phyloP scores from a whole-genome alignment of 495 filamentous ascomycete species.

The Tirmania nivea region DNA sequence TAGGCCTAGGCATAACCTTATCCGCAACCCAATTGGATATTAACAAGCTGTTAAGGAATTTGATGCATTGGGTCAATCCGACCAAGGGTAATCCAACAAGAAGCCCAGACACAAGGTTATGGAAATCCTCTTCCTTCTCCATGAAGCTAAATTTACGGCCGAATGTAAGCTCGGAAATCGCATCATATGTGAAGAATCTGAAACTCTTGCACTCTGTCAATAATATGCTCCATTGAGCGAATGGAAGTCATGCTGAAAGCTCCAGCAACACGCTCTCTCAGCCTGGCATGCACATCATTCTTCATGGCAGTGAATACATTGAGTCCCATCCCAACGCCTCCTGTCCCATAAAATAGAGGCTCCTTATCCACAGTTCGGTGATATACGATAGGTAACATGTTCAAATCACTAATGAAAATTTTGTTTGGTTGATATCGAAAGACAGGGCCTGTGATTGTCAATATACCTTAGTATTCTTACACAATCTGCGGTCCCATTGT shows the following conservation, averaged over 20 bases:
- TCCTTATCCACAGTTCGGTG: conserved; percentile 9
- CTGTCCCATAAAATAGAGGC: conserved; percentile 3
- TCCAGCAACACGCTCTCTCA: conserved; percentile 32
- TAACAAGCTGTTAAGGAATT: conserved; percentile 27
- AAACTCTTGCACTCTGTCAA: conserved; percentile 13
- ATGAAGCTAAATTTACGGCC: conserved; percentile 43
- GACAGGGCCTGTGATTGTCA: conserved; percentile 22
- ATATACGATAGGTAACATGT: conserved; percentile 9
- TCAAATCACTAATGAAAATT: conserved; percentile 30
- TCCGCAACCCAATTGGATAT: conserved; percentile 26
- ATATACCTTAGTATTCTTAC: not conserved
- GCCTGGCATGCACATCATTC: conserved; percentile 17
- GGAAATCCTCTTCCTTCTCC: conserved; percentile 22
- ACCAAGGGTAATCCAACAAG: conserved; percentile 32
- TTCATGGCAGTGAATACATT: conserved; percentile 7
- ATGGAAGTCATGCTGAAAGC: conserved; percentile 12
- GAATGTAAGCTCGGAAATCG: conserved; percentile 41
- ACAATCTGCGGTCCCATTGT: no score
- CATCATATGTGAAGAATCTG: conserved; percentile 34
- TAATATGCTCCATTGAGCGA: conserved; percentile 22
- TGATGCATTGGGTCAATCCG: conserved; percentile 31
- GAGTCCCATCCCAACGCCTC: conserved; percentile 23
- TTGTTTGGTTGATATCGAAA: conserved; percentile 36
- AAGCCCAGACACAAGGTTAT: conserved; percentile 21
- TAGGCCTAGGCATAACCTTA: conserved; percentile 26